Conservation (phyloP, 2,329 filamentous ascomycete species). For the Chaetomium olivaceum region DNA sequence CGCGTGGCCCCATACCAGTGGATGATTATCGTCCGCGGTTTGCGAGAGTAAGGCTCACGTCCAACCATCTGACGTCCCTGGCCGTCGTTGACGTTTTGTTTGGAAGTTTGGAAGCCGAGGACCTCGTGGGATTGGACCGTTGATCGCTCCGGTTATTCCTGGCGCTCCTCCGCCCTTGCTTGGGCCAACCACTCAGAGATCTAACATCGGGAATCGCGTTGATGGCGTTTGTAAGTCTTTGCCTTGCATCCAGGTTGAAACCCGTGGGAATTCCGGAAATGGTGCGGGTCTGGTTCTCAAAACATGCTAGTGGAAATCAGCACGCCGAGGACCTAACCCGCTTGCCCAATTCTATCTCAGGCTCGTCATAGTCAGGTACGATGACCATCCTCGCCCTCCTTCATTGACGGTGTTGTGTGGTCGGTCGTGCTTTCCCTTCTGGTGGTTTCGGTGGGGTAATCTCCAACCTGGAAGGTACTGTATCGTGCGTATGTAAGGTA, state of each 20-base stretch:
- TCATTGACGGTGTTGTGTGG: background rate
- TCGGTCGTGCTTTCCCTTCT: slow-evolving; percentile 12
- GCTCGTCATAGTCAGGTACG: background rate
- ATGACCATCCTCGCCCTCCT: background rate
- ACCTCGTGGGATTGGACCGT: slow-evolving; percentile 16
- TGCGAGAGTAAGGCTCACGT: slow-evolving; percentile 1
- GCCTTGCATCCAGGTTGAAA: background rate
- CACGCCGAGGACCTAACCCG: no score
- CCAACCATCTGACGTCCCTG: slow-evolving; percentile 9
- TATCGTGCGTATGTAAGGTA: background rate
- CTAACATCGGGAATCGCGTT: slow-evolving; percentile 14
- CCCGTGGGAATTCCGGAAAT: background rate
- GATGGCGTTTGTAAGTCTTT: background rate
- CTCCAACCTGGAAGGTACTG: no score
- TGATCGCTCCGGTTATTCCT: slow-evolving; percentile 29
- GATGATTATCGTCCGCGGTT: slow-evolving; percentile 8
- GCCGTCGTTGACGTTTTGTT: slow-evolving; percentile 14
- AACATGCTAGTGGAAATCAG: background rate
- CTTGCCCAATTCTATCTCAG: no score
- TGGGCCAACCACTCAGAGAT: slow-evolving; percentile 21
- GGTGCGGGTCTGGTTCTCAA: background rate
- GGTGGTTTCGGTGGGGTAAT: background rate
- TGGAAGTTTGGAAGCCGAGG: background rate
- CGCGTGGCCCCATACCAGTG: slow-evolving; percentile 19
- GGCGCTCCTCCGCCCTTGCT: slow-evolving; percentile 16